A percentile compares a stretch with the other conserved stretches of the same genome.
phyloP scores from a whole-genome alignment of 345 rosid species.

The Brassica napus region Da-Ae NC_063445.1:3051001-3051500 shows the following conservation, averaged over 20 bases:
- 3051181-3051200: slow-evolving; percentile 86
- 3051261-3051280: slow-evolving; percentile 10
- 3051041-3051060: neutral
- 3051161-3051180: slow-evolving; percentile 79
- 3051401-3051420: slow-evolving; percentile 96
- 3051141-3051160: slow-evolving; percentile 91
- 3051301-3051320: slow-evolving; percentile 83
- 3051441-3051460: slow-evolving; percentile 99
- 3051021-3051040: slow-evolving; percentile 24
- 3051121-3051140: slow-evolving; percentile 91
- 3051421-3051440: slow-evolving; percentile 91
- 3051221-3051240: slow-evolving; percentile 23
- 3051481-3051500: slow-evolving; percentile 72
- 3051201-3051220: slow-evolving; percentile 86
- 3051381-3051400: slow-evolving; percentile 88
- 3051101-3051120: too few relatives aligned
- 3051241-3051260: too few relatives aligned
- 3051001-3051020: slow-evolving; percentile 91
- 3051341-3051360: slow-evolving; percentile 95
- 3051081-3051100: too few relatives aligned
- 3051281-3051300: slow-evolving; percentile 85
- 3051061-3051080: too few relatives aligned
- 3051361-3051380: slow-evolving; percentile 92
- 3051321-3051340: slow-evolving; percentile 88
- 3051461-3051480: slow-evolving; percentile 90